A percentile compares a stretch with the other conserved stretches of the same genome.
phyloP scores from a whole-genome alignment of 2,329 filamentous ascomycete genomes.

The Xylariales sp. region DNA sequence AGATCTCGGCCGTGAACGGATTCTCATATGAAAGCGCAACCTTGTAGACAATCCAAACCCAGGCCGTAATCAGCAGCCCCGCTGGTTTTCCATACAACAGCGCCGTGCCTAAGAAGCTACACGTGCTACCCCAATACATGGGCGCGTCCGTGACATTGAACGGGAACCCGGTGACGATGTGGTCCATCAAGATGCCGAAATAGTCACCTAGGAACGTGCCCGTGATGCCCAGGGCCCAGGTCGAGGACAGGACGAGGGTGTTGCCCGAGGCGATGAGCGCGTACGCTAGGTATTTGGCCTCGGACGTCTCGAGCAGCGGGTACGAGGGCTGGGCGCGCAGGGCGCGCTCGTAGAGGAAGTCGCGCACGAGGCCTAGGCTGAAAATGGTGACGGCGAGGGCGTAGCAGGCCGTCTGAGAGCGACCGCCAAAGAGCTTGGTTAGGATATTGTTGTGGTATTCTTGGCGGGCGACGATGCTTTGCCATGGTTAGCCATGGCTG shows the following conservation, averaged over 20 bases:
- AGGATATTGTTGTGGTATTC: slow-evolving; percentile 90
- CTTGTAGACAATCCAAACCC: slow-evolving; percentile 74
- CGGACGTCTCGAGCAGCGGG: slow-evolving; percentile 60
- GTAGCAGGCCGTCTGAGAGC: slow-evolving; percentile 79
- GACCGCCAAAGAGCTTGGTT: slow-evolving; percentile 79
- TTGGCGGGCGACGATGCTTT: slow-evolving; percentile 76
- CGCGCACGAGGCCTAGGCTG: slow-evolving; percentile 81
- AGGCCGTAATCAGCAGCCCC: slow-evolving; percentile 68
- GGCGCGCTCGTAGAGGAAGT: slow-evolving; percentile 81
- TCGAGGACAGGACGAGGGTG: slow-evolving; percentile 79
- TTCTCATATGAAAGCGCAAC: slow-evolving; percentile 84
- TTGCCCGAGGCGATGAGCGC: slow-evolving; percentile 73
- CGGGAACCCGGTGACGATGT: slow-evolving; percentile 89
- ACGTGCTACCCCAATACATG: slow-evolving; percentile 94
- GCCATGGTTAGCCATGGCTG: slow-evolving; percentile 28
- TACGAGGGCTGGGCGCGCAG: slow-evolving; percentile 72
- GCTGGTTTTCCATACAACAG: slow-evolving; percentile 84
- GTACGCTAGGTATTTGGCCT: slow-evolving; percentile 60
- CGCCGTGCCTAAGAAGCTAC: slow-evolving; percentile 87
- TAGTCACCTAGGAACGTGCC: slow-evolving; percentile 98
- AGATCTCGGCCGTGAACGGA: slow-evolving; percentile 90
- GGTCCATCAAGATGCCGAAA: slow-evolving; percentile 96
- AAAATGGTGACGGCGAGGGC: slow-evolving; percentile 86
- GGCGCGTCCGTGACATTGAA: slow-evolving; percentile 88
- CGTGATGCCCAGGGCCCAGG: slow-evolving; percentile 87